Base-by-base conservation (phyloP, 176 grass and related monocot species). In the Oryza rufipogon region DNA sequence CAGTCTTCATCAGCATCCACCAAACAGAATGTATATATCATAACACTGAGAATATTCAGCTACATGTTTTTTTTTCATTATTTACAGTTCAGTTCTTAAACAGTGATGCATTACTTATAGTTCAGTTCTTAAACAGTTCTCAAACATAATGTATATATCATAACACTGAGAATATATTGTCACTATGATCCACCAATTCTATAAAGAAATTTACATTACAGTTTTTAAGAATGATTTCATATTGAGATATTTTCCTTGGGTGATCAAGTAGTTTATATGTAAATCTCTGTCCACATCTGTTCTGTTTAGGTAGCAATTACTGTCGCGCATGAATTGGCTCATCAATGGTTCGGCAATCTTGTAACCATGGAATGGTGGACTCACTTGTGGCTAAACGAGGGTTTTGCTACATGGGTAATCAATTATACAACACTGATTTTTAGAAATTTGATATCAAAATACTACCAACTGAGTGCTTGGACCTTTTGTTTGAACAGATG, bases 301-400 rank as follows among this genome's bases (percentile, higher is more conserved):
- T 69, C 67, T 70, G n/a, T 75, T 76, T 82, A 95, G 90, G 67
- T 90, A 68, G 90, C 88, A 47, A 85, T 90, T 84, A 90, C 85
- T 74, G 88, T 95, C 65, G 81, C 93, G 15, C 93, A 95, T 84
- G 93, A 95, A 82, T 86, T 95, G 82, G 90, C 90, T 28, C 93
- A 95, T 73, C 93, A 95, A 78, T 95, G 93, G 93, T 95, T 95
- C 81, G 90, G 90, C 39, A 41, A 41, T 41, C 39, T 41, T 41
- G 39, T 92, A 60, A 95, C 93, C 22, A 95, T 95, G 93, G 93
- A 95, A 80, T 95, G 90, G 93, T 95, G 93, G 93, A 95, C 90
- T 60, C 90, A 95, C 68, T 88, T 95, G 71, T 95, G 93, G 93
- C 80, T 95, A 56, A 95, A 95, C 36, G 93, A 95, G 49, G 85